Percentiles rank a stretch among this genome's conserved stretches.
Evolutionary conservation across 331 rosid genomes (phyloP).

Genomic region (Malus hybrid): DNA sequence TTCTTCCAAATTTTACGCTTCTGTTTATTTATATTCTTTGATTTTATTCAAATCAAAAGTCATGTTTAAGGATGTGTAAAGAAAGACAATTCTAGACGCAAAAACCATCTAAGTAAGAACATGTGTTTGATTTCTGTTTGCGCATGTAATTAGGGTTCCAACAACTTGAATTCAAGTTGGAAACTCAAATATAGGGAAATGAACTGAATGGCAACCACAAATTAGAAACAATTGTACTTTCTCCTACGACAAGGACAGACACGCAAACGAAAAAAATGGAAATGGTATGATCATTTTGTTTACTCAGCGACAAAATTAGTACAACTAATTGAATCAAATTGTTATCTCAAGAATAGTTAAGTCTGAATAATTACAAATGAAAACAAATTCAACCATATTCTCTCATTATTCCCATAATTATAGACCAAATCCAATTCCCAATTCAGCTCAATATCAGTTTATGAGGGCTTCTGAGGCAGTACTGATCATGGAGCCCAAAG

Average conservation of each 20-base stretch:
- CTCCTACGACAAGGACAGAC: neutral
- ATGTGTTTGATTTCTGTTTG: neutral
- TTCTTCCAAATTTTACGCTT: neutral
- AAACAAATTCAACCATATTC: conserved; percentile 32
- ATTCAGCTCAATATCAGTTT: neutral
- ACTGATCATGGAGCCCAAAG: conserved; percentile 11
- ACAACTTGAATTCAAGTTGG: neutral
- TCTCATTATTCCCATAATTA: conserved; percentile 37
- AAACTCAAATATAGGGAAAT: neutral
- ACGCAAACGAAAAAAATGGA: conserved; percentile 5
- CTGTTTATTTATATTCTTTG: too few species aligned
- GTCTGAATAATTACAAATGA: conserved; percentile 37
- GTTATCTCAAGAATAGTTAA: conserved; percentile 22
- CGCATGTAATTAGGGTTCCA: neutral
- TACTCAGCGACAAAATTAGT: conserved; percentile 15
- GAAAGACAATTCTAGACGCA: neutral
- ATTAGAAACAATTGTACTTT: neutral
- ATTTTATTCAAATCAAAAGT: neutral
- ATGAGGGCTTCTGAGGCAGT: conserved; percentile 9
- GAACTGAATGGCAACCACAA: neutral
- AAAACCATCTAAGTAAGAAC: neutral
- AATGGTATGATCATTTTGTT: conserved; percentile 29
- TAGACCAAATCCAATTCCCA: conserved; percentile 35
- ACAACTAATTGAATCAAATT: conserved; percentile 37
- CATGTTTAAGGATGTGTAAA: neutral